Evolutionary conservation across 2,329 filamentous ascomycete genomes (phyloP), one percentile per base, ranked within the genome.

Genomic region (Fusarium concolor): DNA sequence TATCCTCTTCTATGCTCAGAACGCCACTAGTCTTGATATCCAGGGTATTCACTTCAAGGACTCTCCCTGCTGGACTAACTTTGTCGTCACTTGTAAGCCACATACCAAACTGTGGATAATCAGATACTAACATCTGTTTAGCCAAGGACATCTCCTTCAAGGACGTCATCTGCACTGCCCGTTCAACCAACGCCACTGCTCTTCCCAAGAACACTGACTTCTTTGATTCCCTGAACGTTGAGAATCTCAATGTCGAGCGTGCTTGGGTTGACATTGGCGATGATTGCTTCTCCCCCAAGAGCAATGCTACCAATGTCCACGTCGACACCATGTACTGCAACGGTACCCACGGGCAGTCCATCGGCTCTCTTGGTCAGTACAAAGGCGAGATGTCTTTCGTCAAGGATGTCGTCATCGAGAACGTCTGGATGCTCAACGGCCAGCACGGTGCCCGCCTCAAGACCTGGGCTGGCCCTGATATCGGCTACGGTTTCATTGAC

Each of bases 141-240:
- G 70, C 70, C 7, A 56, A 73, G 59, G 61, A 73, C 14, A 62
- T 73, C 47, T 55, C 68, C 2, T 73, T 68, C 29, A 66, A 55
- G 24, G 71, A 73, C 20, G 70, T 73, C 7, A 53, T 73, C 26
- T 72, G 69, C 59, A 72, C 70, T 17, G 70, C 70, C 15, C 51
- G 65, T n/a, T 72, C 70, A 11, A 72, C 58, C 46, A 72, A 72
- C 35, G 62, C 65, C 4, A 72, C 67, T 2, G 57, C 65, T 26
- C 54, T 65, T 2, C 71, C 71, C 17, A 73, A 71, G 62, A 73
- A 73, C 53, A 73, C 68, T 1, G 71, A 73, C n/a, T 73, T 73
- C 8, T 71, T 73, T 14, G 68, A 73, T 39, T 71, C 71, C 0
- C 10, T 73, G 28, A 73, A 73, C 28, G 52, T 72, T 4, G 67